A percentile compares a stretch with the other conserved stretches of the same genome.
Evolutionary conservation across 306 rosid genomes (phyloP).

Genomic region (Sechiopsis laciniata): DNA sequence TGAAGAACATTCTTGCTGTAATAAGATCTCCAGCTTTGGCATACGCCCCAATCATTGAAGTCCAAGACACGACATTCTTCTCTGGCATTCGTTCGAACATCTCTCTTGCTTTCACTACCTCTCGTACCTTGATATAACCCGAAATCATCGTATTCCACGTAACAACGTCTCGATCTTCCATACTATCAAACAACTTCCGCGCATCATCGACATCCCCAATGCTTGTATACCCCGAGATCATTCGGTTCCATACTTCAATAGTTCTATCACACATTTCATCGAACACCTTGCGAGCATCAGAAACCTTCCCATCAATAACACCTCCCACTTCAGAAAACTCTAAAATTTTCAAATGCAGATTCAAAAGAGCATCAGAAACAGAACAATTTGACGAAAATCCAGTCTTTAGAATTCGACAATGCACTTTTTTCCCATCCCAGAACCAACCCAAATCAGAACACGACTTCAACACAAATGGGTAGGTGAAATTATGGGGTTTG

Average conservation of each 20-base stretch:
- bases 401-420: slow-evolving; percentile 22
- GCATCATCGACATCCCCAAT: slow-evolving; percentile 25
- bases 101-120: slow-evolving; percentile 22
- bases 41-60: slow-evolving; percentile 26
- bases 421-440: slow-evolving; percentile 25
- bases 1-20: slow-evolving; percentile 24
- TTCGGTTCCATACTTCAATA: slow-evolving; percentile 21
- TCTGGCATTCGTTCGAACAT: slow-evolving; percentile 24
- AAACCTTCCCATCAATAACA: background rate
- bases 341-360: slow-evolving; percentile 18
- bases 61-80: slow-evolving; percentile 33
- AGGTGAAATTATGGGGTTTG: slow-evolving; percentile 35
- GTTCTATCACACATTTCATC: slow-evolving; percentile 21
- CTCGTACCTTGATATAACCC: slow-evolving; percentile 20
- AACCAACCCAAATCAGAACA: slow-evolving; percentile 31
- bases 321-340: background rate
- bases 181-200: slow-evolving; percentile 23
- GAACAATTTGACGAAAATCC: slow-evolving; percentile 19
- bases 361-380: slow-evolving; percentile 27
- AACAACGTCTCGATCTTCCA: slow-evolving; percentile 25
- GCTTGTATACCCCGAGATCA: slow-evolving; percentile 14
- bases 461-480: slow-evolving; percentile 28
- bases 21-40: slow-evolving; percentile 22
- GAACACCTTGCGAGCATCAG: slow-evolving; percentile 26
- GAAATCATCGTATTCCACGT: slow-evolving; percentile 31